Conservation (phyloP, 1,139 yeast species). For the Arxiozyma heterogenica region DNA sequence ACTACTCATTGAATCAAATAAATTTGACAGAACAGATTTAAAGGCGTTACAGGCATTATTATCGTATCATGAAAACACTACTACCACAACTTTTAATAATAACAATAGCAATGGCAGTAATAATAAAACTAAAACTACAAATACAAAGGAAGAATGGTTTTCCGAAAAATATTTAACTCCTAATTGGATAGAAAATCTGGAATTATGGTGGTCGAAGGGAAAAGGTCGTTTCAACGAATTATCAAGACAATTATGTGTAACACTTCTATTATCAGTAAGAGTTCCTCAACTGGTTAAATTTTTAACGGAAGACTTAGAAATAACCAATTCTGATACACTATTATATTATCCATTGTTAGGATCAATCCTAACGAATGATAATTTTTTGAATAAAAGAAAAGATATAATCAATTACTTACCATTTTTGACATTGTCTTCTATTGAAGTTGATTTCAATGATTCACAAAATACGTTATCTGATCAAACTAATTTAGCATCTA, state of each 20-base stretch:
- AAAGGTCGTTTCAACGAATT: constrained; percentile 41
- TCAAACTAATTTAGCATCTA: background rate
- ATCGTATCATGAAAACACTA: constrained; percentile 17
- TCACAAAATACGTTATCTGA: background rate
- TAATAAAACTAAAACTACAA: background rate
- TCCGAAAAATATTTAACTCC: constrained; percentile 45
- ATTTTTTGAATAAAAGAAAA: constrained; percentile 40
- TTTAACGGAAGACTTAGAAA: constrained; percentile 38
- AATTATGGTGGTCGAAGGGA: constrained; percentile 48
- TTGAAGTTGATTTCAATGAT: background rate
- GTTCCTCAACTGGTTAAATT: constrained; percentile 36
- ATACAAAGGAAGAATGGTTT: constrained; percentile 30
- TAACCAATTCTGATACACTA: constrained; percentile 37
- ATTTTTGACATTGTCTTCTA: constrained; percentile 22
- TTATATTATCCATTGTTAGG: constrained; percentile 45
- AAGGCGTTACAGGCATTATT: constrained; percentile 38
- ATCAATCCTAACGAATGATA: constrained; percentile 44
- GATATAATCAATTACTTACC: constrained; percentile 16
- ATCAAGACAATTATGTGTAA: constrained; percentile 42
- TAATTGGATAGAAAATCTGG: constrained; percentile 52
- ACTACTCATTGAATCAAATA: constrained; percentile 37
- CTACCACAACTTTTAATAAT: too few species aligned
- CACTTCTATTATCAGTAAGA: constrained; percentile 46
- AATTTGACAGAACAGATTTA: constrained; percentile 39
- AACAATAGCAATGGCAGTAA: too few species aligned